Conservation (phyloP, 1,139 yeast species). For the Saccharomyces hybrid region DNA sequence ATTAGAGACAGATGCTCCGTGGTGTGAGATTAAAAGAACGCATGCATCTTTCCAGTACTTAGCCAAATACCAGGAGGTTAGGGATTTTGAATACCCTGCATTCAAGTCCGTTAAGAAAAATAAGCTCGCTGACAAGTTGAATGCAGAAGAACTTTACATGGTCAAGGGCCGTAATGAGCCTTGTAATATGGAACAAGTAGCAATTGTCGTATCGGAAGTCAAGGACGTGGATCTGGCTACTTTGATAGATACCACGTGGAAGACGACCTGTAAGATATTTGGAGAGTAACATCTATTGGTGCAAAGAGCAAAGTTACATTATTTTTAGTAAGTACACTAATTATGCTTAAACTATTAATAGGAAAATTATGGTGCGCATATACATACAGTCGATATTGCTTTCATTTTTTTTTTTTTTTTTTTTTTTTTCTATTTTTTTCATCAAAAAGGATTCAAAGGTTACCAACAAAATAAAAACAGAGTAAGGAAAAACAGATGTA, state of each 20-base stretch:
- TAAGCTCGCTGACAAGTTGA: conserved; percentile 16
- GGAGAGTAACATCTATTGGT: conserved; percentile 11
- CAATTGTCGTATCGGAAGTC: conserved; percentile 63
- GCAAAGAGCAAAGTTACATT: not conserved
- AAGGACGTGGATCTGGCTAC: conserved; percentile 43
- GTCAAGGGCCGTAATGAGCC: conserved; percentile 90
- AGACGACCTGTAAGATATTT: conserved; percentile 52
- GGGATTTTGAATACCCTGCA: conserved; percentile 19
- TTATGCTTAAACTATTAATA: not conserved
- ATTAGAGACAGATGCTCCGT: conserved; percentile 95
- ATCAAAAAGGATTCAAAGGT: not conserved
- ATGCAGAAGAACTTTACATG: conserved; percentile 28
- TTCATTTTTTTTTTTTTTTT: not conserved
- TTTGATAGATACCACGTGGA: conserved; percentile 56
- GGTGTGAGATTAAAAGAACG: conserved; percentile 89
- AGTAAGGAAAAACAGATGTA: not conserved
- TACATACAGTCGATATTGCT: not conserved
- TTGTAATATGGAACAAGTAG: conserved; percentile 73
- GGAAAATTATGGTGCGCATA: not conserved
- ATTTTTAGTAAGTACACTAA: not conserved
- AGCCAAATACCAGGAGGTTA: conserved; percentile 5
- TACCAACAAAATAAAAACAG: not conserved
- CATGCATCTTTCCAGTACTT: conserved; percentile 65
- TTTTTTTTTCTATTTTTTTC: not conserved
- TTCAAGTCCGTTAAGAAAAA: conserved; percentile 27